Conservation (phyloP, 163 green algal genomes). For the Chlorella variabilis region DNA sequence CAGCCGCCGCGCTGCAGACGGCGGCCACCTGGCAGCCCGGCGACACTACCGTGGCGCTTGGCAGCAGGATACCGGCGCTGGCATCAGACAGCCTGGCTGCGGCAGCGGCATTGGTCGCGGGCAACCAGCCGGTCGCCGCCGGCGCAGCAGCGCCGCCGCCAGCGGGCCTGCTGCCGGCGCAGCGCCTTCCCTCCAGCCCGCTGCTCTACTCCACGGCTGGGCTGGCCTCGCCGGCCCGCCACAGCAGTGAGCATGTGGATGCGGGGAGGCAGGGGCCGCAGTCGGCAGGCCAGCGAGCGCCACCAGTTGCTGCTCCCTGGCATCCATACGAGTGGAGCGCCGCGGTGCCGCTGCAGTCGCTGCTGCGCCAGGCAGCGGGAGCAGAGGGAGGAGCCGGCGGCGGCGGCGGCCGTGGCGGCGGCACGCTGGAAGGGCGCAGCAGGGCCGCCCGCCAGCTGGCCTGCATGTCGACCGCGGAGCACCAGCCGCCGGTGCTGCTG, state of each 20-base stretch:
- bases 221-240: slow-evolving; percentile 2
- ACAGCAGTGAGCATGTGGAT: not conserved
- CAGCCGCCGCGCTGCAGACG: not conserved
- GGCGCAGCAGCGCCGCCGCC: not conserved
- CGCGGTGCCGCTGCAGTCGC: slow-evolving; percentile 41
- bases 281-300: not conserved
- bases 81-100: slow-evolving; percentile 26
- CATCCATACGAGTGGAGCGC: slow-evolving; percentile 46
- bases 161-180: not conserved
- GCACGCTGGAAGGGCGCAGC: not conserved
- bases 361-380: slow-evolving; percentile 43
- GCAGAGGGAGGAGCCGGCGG: slow-evolving; percentile 3
- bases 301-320: not conserved
- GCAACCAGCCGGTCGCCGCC: not conserved
- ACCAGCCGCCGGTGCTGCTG: slow-evolving; percentile 25
- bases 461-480: slow-evolving; percentile 5
- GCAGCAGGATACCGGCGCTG: slow-evolving; percentile 21
- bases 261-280: not conserved
- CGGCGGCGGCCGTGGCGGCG: not conserved
- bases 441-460: slow-evolving; percentile 7
- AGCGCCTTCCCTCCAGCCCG: slow-evolving; percentile 8
- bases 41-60: not conserved
- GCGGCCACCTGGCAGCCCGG: slow-evolving; percentile 24
- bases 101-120: slow-evolving; percentile 6
- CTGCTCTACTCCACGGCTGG: slow-evolving; percentile 19